Evolutionary conservation across 2,329 filamentous ascomycete species (phyloP).

Genomic region (Coleophoma eucalyptorum): DNA sequence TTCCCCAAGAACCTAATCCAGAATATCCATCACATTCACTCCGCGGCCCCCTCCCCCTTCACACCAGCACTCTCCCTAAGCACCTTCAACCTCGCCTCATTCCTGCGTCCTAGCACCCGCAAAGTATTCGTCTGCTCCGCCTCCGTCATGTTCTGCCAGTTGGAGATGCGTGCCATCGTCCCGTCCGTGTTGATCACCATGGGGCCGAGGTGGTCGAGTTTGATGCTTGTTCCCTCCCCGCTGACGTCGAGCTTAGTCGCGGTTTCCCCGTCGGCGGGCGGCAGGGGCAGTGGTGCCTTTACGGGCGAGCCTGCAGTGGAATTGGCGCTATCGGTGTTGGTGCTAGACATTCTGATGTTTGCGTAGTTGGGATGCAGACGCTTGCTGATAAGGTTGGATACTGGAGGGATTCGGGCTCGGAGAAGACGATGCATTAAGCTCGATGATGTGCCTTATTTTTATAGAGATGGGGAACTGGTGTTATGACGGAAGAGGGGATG

Average conservation of each 20-base stretch:
- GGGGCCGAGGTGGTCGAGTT: conserved; percentile 66
- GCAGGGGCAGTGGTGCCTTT: conserved; percentile 13
- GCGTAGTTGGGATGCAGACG: too few relatives aligned
- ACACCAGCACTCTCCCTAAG: conserved; percentile 39
- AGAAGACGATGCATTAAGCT: too few relatives aligned
- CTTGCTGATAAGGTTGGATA: too few relatives aligned
- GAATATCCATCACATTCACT: too few relatives aligned
- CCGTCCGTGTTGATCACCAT: conserved; percentile 73
- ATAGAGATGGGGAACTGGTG: too few relatives aligned
- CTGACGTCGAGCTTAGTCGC: conserved; percentile 14
- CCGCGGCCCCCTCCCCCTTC: conserved; percentile 3
- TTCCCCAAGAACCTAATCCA: too few relatives aligned
- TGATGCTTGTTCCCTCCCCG: conserved; percentile 34
- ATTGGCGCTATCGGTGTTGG: too few relatives aligned
- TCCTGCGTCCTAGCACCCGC: conserved; percentile 63
- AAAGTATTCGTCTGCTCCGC: conserved; percentile 65
- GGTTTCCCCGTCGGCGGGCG: conserved; percentile 7
- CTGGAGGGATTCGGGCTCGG: too few relatives aligned
- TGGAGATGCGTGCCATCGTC: conserved; percentile 64
- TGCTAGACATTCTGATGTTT: too few relatives aligned
- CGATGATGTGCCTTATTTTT: too few relatives aligned
- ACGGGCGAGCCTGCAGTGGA: background rate
- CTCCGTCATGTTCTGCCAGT: conserved; percentile 70
- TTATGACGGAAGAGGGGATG: too few relatives aligned
- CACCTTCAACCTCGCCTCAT: conserved; percentile 55